Conservation (phyloP, 345 rosid species). For the Rhizophora mangle region DNA sequence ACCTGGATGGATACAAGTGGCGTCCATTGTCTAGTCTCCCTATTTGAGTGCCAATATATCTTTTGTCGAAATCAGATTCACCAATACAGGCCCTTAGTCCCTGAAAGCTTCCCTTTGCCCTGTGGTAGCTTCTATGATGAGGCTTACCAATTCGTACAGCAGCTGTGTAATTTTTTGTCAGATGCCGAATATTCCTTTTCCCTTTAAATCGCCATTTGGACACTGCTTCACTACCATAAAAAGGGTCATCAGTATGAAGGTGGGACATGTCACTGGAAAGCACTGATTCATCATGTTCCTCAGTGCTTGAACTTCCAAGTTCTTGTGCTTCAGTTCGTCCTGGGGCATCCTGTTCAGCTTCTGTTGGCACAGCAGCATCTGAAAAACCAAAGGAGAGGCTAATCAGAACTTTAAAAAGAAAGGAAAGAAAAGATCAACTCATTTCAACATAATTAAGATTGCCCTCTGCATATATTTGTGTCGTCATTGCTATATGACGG, state of each 20-base stretch:
- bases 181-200: conserved; percentile 74
- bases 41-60: conserved; percentile 40
- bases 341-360: conserved; percentile 28
- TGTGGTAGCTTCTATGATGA: conserved; percentile 38
- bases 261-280: conserved; percentile 61
- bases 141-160: conserved; percentile 32
- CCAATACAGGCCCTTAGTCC: conserved; percentile 44
- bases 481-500: neutral
- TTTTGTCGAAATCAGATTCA: conserved; percentile 44
- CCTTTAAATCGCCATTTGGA: conserved; percentile 93
- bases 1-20: conserved; percentile 39
- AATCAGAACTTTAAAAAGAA: conserved; percentile 8
- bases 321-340: conserved; percentile 45
- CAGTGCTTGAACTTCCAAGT: conserved; percentile 68
- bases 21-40: conserved; percentile 32
- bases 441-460: neutral
- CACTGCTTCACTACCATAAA: conserved; percentile 52
- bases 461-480: neutral
- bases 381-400: conserved; percentile 10
- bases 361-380: conserved; percentile 35
- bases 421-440: neutral
- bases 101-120: conserved; percentile 37
- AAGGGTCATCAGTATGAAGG: conserved; percentile 46
- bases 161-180: conserved; percentile 45
- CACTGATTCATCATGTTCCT: conserved; percentile 67